Evolutionary conservation across 2,329 filamentous ascomycete species (phyloP).

Genomic region (Sclerotinia sclerotiorum): DNA sequence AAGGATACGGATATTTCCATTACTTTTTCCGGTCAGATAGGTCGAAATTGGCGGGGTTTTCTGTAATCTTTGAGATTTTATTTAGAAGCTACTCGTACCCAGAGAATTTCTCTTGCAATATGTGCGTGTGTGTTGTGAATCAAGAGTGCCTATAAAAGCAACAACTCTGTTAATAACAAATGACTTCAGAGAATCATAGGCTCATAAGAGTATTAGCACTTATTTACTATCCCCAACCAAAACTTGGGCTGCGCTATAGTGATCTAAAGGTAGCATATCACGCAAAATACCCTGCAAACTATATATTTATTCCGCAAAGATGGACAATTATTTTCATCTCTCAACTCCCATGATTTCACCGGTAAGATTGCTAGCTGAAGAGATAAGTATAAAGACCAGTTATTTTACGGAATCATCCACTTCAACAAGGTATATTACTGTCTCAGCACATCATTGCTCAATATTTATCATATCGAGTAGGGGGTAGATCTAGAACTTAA

Average conservation of each 20-base stretch:
- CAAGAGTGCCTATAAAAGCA: background rate
- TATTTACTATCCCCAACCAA: background rate
- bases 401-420: too few species aligned
- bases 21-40: background rate
- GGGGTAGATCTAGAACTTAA: background rate
- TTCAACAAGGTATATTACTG: too few species aligned
- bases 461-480: background rate
- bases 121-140: background rate
- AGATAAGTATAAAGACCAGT: too few species aligned
- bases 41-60: too few species aligned
- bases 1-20: background rate
- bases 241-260: background rate
- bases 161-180: background rate
- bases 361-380: background rate
- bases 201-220: background rate
- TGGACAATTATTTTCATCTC: background rate
- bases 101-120: too few species aligned
- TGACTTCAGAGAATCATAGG: background rate
- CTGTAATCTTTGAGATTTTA: background rate
- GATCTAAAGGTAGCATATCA: background rate
- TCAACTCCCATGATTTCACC: accelerated
- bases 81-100: background rate
- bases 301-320: background rate
- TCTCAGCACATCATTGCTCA: too few species aligned
- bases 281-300: background rate